phyloP scores from a whole-genome alignment of 2,329 filamentous ascomycete genomes.

The Elsinoe batatas region DNA sequence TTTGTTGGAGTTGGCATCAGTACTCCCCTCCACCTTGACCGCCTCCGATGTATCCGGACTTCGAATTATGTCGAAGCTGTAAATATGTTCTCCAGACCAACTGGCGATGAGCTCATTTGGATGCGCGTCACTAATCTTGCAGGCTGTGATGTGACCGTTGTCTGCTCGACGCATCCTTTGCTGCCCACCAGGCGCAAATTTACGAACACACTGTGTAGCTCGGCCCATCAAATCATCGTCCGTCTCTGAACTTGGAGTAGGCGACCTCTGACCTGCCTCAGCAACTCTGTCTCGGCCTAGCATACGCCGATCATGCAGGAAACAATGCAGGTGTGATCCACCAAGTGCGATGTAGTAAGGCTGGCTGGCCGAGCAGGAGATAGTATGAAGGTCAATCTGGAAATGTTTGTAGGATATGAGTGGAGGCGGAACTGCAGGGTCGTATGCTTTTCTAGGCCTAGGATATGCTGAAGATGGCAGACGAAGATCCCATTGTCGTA shows the following conservation, averaged over 20 bases:
- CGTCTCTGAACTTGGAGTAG: slow-evolving; percentile 33
- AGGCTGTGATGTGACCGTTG: slow-evolving; percentile 57
- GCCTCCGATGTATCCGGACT: slow-evolving; percentile 41
- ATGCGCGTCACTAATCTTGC: slow-evolving; percentile 59
- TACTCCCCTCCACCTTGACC: background rate
- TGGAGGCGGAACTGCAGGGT: slow-evolving; percentile 47
- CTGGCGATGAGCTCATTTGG: slow-evolving; percentile 59
- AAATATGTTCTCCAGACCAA: slow-evolving; percentile 57
- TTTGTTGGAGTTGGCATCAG: background rate
- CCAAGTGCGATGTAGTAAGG: slow-evolving; percentile 61
- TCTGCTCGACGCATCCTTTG: slow-evolving; percentile 43
- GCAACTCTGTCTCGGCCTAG: slow-evolving; percentile 47
- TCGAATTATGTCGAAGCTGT: slow-evolving; percentile 52
- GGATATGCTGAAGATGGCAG: slow-evolving; percentile 57
- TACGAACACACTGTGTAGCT: slow-evolving; percentile 55
- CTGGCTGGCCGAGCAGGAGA: slow-evolving; percentile 57
- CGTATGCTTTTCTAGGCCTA: slow-evolving; percentile 36
- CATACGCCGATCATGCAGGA: slow-evolving; percentile 60
- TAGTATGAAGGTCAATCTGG: slow-evolving; percentile 55
- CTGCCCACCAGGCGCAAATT: slow-evolving; percentile 55
- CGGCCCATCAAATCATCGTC: slow-evolving; percentile 45
- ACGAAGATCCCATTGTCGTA: slow-evolving; percentile 58
- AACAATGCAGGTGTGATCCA: slow-evolving; percentile 59
- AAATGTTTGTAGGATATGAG: slow-evolving; percentile 58
- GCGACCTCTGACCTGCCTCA: slow-evolving; percentile 43